Base-by-base conservation (phyloP, 306 rosid genomes). In the Carpinus fangiana region DNA sequence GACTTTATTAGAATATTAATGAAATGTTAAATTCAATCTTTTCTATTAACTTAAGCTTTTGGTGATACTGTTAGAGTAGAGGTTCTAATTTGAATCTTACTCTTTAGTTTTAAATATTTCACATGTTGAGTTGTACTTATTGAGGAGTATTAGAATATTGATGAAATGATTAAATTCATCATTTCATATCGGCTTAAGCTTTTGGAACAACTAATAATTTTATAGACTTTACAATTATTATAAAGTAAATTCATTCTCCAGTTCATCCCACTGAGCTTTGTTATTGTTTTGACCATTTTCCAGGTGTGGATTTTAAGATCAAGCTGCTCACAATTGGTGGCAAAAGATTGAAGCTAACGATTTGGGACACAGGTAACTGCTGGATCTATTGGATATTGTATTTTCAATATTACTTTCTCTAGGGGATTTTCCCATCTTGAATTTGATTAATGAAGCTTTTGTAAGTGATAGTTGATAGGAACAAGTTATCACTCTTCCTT, bases 241-340 rank as follows among this genome's bases (percentile, higher is more conserved):
- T 52, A 65, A 50, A 8, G 73, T 45, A 12, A 48, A 10, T 10
- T 48, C 52, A 21, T 7, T 57, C 64, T 1, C 28, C 14, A 57
- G 9, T 57, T 57, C 9, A 9, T 8, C 21, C 14, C 3, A 23
- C 0, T 23, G 38, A 9, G 13, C 16, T 75, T 51, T 38, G 66
- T 57, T 78, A 16, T 80, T 54, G 12, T 75, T 23, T 36, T 34
- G 78, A 81, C 81, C 61, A 75, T 82, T 79, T 59, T 36, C 82
- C 79, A 95, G 99, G 99, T 70, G 99, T 95, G 79, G 99, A 95
- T 87, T 95, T 95, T 85, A 95, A 95, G 87, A 88, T 95, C 86
- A 95, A 93, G 85, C 86, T 81, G 82, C 82, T 93, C 52, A 89
- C 97, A 20, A 77, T 95, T 56, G 90, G 87, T 52, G 97, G 92